Base-by-base conservation (phyloP, 192 early-diverging fungal species). In the Pilobolus umbonatus region DNA sequence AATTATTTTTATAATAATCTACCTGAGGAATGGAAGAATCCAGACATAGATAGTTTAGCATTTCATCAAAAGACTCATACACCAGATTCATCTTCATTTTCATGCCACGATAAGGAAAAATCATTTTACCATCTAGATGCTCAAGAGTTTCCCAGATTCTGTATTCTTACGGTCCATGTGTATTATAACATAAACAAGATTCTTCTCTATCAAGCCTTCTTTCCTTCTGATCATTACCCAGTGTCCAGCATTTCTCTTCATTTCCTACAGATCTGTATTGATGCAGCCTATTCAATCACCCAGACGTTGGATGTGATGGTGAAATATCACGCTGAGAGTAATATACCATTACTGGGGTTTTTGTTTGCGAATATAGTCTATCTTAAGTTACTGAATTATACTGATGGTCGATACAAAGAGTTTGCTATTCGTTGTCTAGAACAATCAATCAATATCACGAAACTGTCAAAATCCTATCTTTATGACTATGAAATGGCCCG, bases 181-280 rank as follows among this genome's bases (percentile, higher is more conserved):
- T 56, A 62, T 40, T 72, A 66, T 54, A 52, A 67, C 43, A 67
- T 72, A 49, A 72, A 72, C 59, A 58, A 61, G 31, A 72, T 72
- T 25, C 55, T 72, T 0, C 44, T 72, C 7, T 59, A 72, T 50
- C 64, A 67, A 40, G 42, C 70, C 6, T 72, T 72, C 32, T 72
- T 72, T 56, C 51, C 70, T 2, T 60, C 70, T 5, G 64, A 72
- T 22, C 64, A 49, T 40, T 42, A 67, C 19, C 70, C 70, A 0
- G 55, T 48, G 17, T 50, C 60, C 10, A 28, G 42, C 11, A 67
- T 72, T 49, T 55, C 70, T 6, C n/a, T 72, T 17, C 64, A 72
- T 17, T 61, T 60, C 39, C 64, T 72, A 22, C 36, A 62, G 25
- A 59, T 54, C 2, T 72, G 64, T 42, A 59, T 72, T 28, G 60